These are phyloP conservation scores for Globisporangium cederbergense DNA, from an alignment of 352 stramenopile genomes.

Conservation along the genomic window DNA sequence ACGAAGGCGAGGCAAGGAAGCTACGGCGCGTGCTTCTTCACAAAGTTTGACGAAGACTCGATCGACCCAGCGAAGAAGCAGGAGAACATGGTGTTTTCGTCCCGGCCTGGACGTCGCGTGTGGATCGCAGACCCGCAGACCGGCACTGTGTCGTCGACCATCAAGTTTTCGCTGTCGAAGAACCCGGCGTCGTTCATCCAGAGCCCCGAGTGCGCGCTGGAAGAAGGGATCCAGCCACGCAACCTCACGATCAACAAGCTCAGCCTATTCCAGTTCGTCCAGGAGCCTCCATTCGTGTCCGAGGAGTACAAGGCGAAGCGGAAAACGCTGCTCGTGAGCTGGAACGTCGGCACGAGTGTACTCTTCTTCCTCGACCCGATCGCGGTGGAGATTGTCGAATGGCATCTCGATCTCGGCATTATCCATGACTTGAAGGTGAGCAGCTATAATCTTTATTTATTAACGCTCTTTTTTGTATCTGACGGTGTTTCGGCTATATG, in stretches of 20 bases:
- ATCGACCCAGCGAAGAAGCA: slow-evolving; percentile 59
- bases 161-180: slow-evolving; percentile 80
- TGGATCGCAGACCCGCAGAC: slow-evolving; percentile 79
- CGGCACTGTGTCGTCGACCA: slow-evolving; percentile 74
- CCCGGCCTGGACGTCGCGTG: slow-evolving; percentile 71
- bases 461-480: neutral
- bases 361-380: slow-evolving; percentile 83
- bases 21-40: slow-evolving; percentile 83
- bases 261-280: slow-evolving; percentile 64
- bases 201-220: slow-evolving; percentile 41
- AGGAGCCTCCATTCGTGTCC: slow-evolving; percentile 48
- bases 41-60: slow-evolving; percentile 45
- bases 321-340: slow-evolving; percentile 70
- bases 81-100: slow-evolving; percentile 76
- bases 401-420: slow-evolving; percentile 81
- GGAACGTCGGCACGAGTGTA: slow-evolving; percentile 75
- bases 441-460: neutral
- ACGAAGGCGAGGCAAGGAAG: slow-evolving; percentile 80
- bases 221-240: slow-evolving; percentile 66
- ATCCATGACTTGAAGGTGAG: slow-evolving; percentile 82
- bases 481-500: neutral
- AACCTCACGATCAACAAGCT: slow-evolving; percentile 84
- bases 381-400: slow-evolving; percentile 83
- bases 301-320: slow-evolving; percentile 37
- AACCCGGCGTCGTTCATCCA: slow-evolving; percentile 60